Percentiles rank a stretch among this genome's conserved stretches.
These are phyloP conservation scores for Xylariaceae sp. DNA, from an alignment of 2,329 filamentous ascomycete genomes.

Conservation along the genomic window DNA sequence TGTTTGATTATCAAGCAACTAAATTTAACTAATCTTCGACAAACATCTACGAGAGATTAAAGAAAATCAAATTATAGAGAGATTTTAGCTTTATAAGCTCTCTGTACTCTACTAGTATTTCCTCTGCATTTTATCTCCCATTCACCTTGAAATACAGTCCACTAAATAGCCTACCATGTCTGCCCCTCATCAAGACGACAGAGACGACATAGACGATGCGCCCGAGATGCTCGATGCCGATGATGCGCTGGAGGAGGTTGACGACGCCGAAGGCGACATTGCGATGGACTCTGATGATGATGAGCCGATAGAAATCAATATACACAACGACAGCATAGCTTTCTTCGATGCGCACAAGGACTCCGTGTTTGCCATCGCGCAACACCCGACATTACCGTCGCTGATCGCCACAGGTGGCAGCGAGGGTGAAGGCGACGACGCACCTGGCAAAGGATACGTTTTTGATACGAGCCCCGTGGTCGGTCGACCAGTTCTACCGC, in stretches of 20 bases:
- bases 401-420: slow-evolving; percentile 87
- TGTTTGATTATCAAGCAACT: slow-evolving; percentile 30
- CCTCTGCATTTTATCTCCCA: neutral
- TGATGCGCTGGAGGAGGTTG: slow-evolving; percentile 76
- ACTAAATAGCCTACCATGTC: slow-evolving; percentile 36
- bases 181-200: slow-evolving; percentile 48
- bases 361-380: slow-evolving; percentile 92
- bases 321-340: slow-evolving; percentile 91
- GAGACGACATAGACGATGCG: slow-evolving; percentile 58
- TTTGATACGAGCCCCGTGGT: slow-evolving; percentile 74
- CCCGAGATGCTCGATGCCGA: slow-evolving; percentile 77
- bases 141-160: neutral
- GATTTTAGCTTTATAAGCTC: neutral
- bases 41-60: slow-evolving; percentile 14
- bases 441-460: slow-evolving; percentile 81
- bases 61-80: neutral
- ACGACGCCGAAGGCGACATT: slow-evolving; percentile 67
- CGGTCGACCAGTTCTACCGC: slow-evolving; percentile 72
- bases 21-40: slow-evolving; percentile 19
- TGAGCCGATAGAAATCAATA: slow-evolving; percentile 71
- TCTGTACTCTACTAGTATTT: neutral
- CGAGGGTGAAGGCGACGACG: slow-evolving; percentile 63
- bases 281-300: slow-evolving; percentile 83
- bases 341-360: slow-evolving; percentile 92
- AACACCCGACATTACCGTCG: slow-evolving; percentile 79